These are phyloP conservation scores for Plasmodium ovale DNA, from an alignment of 169 alveolate species.

Conservation along the genomic window DNA sequence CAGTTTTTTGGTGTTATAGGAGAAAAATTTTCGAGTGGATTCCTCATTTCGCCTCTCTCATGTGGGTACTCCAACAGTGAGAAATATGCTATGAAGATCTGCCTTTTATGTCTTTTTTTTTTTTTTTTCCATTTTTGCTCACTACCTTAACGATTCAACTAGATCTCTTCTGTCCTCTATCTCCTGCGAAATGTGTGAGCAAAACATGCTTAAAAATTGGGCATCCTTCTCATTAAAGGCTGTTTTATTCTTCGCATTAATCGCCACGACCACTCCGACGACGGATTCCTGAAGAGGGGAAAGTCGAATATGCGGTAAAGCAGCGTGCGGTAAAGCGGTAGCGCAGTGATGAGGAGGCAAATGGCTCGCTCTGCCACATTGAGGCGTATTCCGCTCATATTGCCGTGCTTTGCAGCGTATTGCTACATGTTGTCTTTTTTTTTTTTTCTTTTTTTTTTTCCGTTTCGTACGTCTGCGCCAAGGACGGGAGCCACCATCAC, in stretches of 20 bases:
- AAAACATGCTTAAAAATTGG: conserved; percentile 29
- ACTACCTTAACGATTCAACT: conserved; percentile 8
- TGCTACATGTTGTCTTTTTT: background rate
- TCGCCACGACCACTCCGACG: conserved; percentile 17
- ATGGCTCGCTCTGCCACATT: too few species aligned
- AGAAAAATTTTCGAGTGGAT: background rate
- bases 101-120: background rate
- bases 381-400: background rate
- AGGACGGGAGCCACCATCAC: conserved; percentile 43
- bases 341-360: too few species aligned
- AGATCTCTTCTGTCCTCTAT: conserved; percentile 14
- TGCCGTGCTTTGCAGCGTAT: background rate
- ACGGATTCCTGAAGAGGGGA: conserved; percentile 12
- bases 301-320: too few species aligned
- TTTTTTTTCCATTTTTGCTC: background rate
- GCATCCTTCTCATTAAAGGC: conserved; percentile 38
- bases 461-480: conserved; percentile 37
- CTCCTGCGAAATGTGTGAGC: conserved; percentile 42
- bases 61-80: background rate
- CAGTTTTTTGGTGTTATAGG: background rate
- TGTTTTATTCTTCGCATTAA: conserved; percentile 16
- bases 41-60: background rate
- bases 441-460: background rate
- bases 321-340: too few species aligned
- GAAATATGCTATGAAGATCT: too few species aligned